phyloP scores from a whole-genome alignment of 139 green algal genomes.

The Gonium pectorale region DNA sequence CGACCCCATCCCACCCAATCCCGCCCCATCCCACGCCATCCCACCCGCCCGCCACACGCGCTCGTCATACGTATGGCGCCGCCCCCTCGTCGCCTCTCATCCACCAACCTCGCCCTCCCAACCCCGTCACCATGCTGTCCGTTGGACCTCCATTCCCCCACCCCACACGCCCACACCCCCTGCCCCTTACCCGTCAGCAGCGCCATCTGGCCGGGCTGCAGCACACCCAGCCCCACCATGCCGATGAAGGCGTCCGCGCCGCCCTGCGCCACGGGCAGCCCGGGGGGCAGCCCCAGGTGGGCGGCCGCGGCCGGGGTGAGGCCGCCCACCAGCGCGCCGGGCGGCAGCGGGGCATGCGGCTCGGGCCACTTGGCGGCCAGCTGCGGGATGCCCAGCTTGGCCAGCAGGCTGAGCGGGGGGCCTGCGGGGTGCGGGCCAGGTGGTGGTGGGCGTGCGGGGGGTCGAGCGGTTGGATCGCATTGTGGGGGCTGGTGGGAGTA shows the following conservation, averaged over 20 bases:
- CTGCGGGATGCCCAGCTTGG: slow-evolving; percentile 63
- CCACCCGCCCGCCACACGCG: neutral
- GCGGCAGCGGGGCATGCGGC: slow-evolving; percentile 36
- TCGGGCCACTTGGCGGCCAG: slow-evolving; percentile 77
- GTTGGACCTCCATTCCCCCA: too few species aligned
- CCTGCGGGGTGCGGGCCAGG: neutral
- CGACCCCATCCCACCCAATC: too few species aligned
- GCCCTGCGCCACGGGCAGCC: slow-evolving; percentile 74
- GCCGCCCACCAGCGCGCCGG: slow-evolving; percentile 71
- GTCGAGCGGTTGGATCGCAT: too few species aligned
- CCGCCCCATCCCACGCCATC: neutral
- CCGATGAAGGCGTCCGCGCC: slow-evolving; percentile 84
- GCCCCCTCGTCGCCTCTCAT: neutral
- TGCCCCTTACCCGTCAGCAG: slow-evolving; percentile 74
- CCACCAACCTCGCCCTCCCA: neutral
- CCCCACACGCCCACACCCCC: neutral
- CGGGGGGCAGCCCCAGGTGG: slow-evolving; percentile 76
- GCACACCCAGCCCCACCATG: slow-evolving; percentile 85
- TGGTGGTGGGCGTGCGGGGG: too few species aligned
- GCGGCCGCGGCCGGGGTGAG: slow-evolving; percentile 71
- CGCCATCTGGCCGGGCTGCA: slow-evolving; percentile 79
- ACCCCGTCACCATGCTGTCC: neutral
- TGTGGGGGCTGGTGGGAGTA: too few species aligned
- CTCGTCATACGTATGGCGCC: too few species aligned
- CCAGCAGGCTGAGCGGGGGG: slow-evolving; percentile 49